phyloP scores from a whole-genome alignment of 768 basidiomycete genomes.

The Tylopilus rubrobrunneus region DNA sequence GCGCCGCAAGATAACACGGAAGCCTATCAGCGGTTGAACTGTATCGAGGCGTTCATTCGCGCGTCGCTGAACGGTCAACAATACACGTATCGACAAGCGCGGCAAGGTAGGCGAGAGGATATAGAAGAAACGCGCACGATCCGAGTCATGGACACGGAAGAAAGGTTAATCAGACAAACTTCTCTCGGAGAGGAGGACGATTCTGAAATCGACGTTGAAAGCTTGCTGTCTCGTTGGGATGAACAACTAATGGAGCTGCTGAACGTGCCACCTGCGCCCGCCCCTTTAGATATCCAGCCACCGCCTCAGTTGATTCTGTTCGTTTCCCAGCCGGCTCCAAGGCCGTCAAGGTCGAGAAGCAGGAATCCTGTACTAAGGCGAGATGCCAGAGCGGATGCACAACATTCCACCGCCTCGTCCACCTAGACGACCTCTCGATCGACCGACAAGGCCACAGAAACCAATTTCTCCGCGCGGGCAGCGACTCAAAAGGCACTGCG shows the following conservation, averaged over 20 bases:
- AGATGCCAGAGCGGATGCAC: conserved; percentile 13
- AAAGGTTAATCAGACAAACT: conserved; percentile 19
- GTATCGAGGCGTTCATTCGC: conserved; percentile 23
- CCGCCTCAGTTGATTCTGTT: conserved; percentile 57
- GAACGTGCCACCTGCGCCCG: conserved; percentile 40
- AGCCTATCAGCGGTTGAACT: conserved; percentile 26
- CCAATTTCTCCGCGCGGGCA: not conserved
- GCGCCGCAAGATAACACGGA: conserved; percentile 38
- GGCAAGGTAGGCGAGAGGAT: not conserved
- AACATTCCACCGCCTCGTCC: conserved; percentile 1
- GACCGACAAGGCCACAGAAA: not conserved
- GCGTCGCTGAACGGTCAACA: conserved; percentile 9
- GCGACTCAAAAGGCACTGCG: too few relatives aligned
- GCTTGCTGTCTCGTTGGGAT: conserved; percentile 25
- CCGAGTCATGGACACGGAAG: conserved; percentile 12
- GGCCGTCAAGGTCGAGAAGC: conserved; percentile 37
- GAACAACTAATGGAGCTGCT: conserved; percentile 61
- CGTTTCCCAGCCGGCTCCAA: conserved; percentile 46
- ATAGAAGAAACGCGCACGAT: conserved; percentile 13
- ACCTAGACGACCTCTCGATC: conserved; percentile 7
- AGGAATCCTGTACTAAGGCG: conserved; percentile 34
- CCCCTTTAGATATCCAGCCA: conserved; percentile 38
- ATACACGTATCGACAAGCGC: not conserved
- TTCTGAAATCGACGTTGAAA: conserved; percentile 22
- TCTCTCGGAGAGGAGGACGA: conserved; percentile 31